A percentile compares a stretch with the other conserved stretches of the same genome.
phyloP scores from a whole-genome alignment of 768 basidiomycete species.

The Lyophyllum shimeji region DNA sequence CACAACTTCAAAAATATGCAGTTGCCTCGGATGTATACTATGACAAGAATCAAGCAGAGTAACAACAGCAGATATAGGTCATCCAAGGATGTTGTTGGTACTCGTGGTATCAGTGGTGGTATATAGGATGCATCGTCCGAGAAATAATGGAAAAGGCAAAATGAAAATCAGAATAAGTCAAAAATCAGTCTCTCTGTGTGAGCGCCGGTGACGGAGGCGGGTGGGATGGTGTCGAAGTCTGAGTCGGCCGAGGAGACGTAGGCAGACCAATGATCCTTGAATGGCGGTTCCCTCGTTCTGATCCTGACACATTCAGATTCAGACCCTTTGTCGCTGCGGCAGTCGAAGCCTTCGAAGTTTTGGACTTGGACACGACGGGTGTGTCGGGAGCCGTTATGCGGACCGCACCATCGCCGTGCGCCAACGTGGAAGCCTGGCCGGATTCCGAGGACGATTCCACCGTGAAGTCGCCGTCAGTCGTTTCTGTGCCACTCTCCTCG shows the following conservation, averaged over 20 bases:
- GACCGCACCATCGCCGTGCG: slow-evolving; percentile 25
- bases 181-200: slow-evolving; percentile 19
- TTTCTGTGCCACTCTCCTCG: slow-evolving; percentile 77
- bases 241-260: slow-evolving; percentile 46
- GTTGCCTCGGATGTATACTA: background rate
- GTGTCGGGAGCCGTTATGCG: slow-evolving; percentile 41
- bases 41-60: slow-evolving; percentile 12
- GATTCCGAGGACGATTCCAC: slow-evolving; percentile 48
- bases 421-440: slow-evolving; percentile 32
- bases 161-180: slow-evolving; percentile 1
- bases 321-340: slow-evolving; percentile 71
- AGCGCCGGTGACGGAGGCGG: slow-evolving; percentile 22
- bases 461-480: slow-evolving; percentile 56
- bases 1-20: background rate
- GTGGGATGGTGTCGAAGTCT: slow-evolving; percentile 34
- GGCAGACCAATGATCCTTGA: slow-evolving; percentile 69
- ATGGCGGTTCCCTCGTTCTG: slow-evolving; percentile 60
- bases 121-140: slow-evolving; percentile 14
- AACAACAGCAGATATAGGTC: slow-evolving; percentile 11
- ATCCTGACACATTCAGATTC: slow-evolving; percentile 53
- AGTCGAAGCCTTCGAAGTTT: slow-evolving; percentile 52
- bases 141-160: slow-evolving; percentile 9
- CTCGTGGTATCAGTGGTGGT: slow-evolving; percentile 17
- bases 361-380: slow-evolving; percentile 36
- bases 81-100: slow-evolving; percentile 7